Evolutionary conservation across 2,329 filamentous ascomycete genomes (phyloP), one percentile per base, ranked within the genome.

Genomic region (Penicillium frequentans): DNA sequence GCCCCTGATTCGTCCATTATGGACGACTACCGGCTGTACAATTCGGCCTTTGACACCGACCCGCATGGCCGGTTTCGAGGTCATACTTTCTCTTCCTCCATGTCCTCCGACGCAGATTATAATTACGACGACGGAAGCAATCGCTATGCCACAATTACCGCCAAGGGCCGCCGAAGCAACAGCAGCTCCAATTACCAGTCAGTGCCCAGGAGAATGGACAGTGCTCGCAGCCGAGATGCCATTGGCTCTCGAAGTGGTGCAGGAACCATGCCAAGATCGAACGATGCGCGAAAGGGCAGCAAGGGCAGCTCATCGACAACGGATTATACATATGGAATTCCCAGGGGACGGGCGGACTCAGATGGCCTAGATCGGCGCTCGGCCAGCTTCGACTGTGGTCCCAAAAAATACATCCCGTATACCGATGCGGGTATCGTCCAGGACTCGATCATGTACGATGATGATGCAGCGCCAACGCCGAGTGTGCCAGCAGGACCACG

Each of bases 401-500:
- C 75, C 29, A 73, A 74, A 64, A 70, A 66, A 62, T 71, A 65
- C 47, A 53, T 57, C 10, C 61, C 65, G 16, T 67, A 68, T 31
- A 48, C 63, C 8, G 64, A 68, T 14, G n/a, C 59, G n/a, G 27
- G 49, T 31, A 24, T 54, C n/a, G 64, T 61, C 7, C 62, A 70
- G 51, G 67, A 69, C 19, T 57, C 64, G 14, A 58, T 64, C 10
- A 37, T 66, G n/a, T 69, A 75, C 50, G 68, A 64, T 21, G 86
- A 54, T 23, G 90, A 95, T 70, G 90, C 91, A 51, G 93, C 92
- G 26, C 93, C 93, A 14, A 93, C 89, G 37, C 93, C 93, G 5
- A 93, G 87, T 27, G 82, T 97, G 35, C 91, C 91, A 33, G 88
- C 83, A 49, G 93, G 93, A 5, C 91, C 93, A 55, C 86, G 91